phyloP scores from a whole-genome alignment of 768 basidiomycete genomes.

The Cystobasidium onofrii region DNA sequence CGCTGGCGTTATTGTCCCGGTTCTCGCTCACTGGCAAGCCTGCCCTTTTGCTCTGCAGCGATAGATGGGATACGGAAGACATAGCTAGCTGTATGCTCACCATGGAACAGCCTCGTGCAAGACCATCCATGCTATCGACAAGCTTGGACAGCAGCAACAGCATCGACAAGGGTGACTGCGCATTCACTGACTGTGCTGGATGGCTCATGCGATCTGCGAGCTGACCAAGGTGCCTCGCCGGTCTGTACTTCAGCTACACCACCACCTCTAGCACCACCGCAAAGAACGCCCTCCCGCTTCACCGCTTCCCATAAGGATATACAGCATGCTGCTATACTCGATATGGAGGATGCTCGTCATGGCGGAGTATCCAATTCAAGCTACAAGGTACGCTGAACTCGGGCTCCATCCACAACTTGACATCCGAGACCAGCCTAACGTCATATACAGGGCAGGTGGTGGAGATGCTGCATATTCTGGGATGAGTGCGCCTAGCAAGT shows the following conservation, averaged over 20 bases:
- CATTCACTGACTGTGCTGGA: neutral
- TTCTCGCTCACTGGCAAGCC: too few species aligned
- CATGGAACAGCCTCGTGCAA: neutral
- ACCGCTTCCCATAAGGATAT: neutral
- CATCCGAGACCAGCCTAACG: neutral
- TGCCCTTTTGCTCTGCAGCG: too few species aligned
- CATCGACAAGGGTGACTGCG: neutral
- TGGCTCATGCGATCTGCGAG: neutral
- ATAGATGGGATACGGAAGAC: too few species aligned
- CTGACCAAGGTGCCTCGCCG: too few species aligned
- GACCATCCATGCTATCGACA: neutral
- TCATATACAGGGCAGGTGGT: conserved; percentile 3
- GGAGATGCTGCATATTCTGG: conserved; percentile 15
- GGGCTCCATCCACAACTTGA: too few species aligned
- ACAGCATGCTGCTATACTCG: neutral
- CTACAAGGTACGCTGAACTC: neutral
- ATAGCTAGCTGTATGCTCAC: too few species aligned
- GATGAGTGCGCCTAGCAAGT: neutral
- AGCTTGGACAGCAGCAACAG: neutral
- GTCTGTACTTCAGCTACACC: too few species aligned
- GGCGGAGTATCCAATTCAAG: neutral
- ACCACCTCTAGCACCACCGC: neutral
- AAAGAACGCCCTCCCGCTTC: neutral
- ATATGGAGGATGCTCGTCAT: neutral
- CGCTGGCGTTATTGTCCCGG: too few species aligned